Conservation (phyloP, 83 land plant genomes). For the Larix sibirica region DNA sequence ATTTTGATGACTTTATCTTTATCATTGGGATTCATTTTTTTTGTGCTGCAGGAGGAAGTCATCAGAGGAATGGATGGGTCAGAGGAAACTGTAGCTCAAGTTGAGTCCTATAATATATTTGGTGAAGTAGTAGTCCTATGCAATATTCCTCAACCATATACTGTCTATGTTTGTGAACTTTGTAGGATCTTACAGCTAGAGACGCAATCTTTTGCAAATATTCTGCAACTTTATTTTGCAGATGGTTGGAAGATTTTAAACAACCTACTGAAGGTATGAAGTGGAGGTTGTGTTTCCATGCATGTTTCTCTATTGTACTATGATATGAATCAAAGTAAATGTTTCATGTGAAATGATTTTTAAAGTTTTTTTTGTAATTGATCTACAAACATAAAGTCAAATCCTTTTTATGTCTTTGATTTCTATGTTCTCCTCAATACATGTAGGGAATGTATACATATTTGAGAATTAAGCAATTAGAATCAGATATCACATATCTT, state of each 20-base stretch:
- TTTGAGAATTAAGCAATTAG: slow-evolving; percentile 53
- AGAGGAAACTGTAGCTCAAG: slow-evolving; percentile 46
- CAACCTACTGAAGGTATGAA: slow-evolving; percentile 43
- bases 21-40: too few relatives aligned
- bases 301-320: too few relatives aligned
- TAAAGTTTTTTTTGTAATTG: too few relatives aligned
- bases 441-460: slow-evolving; percentile 37
- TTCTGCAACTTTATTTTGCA: slow-evolving; percentile 53
- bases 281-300: too few relatives aligned
- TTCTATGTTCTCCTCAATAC: too few relatives aligned
- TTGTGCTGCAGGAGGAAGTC: slow-evolving; percentile 31
- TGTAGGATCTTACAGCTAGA: too few relatives aligned
- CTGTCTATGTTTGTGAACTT: slow-evolving; percentile 73
- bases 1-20: too few relatives aligned
- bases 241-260: slow-evolving; percentile 50
- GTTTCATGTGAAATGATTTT: too few relatives aligned
- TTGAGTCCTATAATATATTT: slow-evolving; percentile 52
- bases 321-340: too few relatives aligned
- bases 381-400: too few relatives aligned
- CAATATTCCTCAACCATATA: slow-evolving; percentile 91
- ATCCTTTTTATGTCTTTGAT: too few relatives aligned
- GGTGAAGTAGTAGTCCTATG: slow-evolving; percentile 80
- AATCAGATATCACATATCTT: slow-evolving; percentile 62
- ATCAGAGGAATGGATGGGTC: slow-evolving; percentile 45
- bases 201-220: too few relatives aligned